Evolutionary conservation across 176 grass and related monocot species (phyloP).

Genomic region (Aegilops speltoides): DNA sequence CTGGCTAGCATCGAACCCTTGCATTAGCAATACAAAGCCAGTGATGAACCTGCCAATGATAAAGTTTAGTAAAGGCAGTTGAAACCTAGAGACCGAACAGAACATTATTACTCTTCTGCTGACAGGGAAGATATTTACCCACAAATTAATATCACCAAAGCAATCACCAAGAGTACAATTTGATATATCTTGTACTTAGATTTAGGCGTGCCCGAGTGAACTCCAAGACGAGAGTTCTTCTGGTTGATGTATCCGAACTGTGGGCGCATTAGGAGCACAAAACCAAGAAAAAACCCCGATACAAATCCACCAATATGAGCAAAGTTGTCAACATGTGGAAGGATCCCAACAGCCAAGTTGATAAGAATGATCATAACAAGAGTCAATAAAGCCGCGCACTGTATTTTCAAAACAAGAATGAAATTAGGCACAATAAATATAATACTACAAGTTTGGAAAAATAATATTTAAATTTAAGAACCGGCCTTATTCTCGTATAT

Average conservation of each 20-base stretch:
- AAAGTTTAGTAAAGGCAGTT: conserved; percentile 34
- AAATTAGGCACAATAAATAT: conserved; percentile 29
- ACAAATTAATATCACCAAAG: conserved; percentile 45
- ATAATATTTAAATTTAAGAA: not conserved
- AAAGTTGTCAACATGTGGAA: conserved; percentile 93
- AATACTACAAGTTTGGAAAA: conserved; percentile 1
- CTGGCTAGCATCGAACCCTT: conserved; percentile 59
- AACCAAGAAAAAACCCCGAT: conserved; percentile 90
- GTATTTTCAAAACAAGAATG: conserved; percentile 22
- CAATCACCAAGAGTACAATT: conserved; percentile 60
- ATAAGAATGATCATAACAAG: conserved; percentile 72
- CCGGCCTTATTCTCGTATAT: conserved; percentile 94
- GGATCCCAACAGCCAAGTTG: conserved; percentile 83
- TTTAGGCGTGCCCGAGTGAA: conserved; percentile 48
- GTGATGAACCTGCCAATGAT: conserved; percentile 66
- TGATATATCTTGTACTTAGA: conserved; percentile 84
- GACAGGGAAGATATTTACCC: conserved; percentile 46
- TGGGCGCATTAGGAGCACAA: conserved; percentile 80
- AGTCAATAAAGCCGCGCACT: conserved; percentile 75
- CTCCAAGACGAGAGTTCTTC: conserved; percentile 72
- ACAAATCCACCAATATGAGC: conserved; percentile 93
- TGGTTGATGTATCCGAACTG: conserved; percentile 78
- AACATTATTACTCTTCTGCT: conserved; percentile 4
- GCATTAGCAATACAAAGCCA: conserved; percentile 59
- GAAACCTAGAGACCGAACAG: conserved; percentile 3